Base-by-base conservation (phyloP, 352 stramenopile species). In the Thalassiosira livingstoniorum region DNA sequence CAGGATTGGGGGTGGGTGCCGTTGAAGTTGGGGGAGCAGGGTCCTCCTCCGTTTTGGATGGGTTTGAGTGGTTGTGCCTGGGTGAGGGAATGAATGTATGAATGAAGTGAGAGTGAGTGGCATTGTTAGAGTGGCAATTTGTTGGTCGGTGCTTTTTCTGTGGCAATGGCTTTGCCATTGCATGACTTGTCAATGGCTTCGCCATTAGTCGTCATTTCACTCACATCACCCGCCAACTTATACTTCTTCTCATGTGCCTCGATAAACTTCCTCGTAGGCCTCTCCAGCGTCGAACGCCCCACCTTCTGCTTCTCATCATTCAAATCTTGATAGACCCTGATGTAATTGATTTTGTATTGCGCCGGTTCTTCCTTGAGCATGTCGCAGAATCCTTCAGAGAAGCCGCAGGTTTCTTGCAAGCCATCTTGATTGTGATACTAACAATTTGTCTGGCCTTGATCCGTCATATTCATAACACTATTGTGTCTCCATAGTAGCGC, bases 301-400 rank as follows among this genome's bases (percentile, higher is more conserved):
- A 95, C 87, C 57, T 91, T 94, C 60, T 95, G 90, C 58, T 83
- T 87, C 25, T 74, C 53, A 73, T 93, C 83, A 2, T 97, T 87
- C 18, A 93, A 96, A 72, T 97, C 98, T 85, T 99, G 96, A 72
- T 98, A 99, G 4, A 98, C 93, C n/a, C 97, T 95, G 5, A 99
- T 93, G 77, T 97, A 98, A 83, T 99, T 95, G 82, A 98, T 97
- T 73, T 92, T 91, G 54, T 93, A 92, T 76, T 91, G 39, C 0
- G 82, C 74, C 4, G 78, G 71, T 63, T 82, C 54, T 10, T 55
- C 76, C 5, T 51, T 71, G 58, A 94, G 86, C 89, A 93, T 92
- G 35, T 91, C 66, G 69, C 92, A 95, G 75, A 95, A 95, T 25
- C 88, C 87, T 25, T 87, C 72, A 0, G 88, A 91, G 68, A 95